Conservation (phyloP, 441 rosid species). For the Jatropha podagrica region DNA sequence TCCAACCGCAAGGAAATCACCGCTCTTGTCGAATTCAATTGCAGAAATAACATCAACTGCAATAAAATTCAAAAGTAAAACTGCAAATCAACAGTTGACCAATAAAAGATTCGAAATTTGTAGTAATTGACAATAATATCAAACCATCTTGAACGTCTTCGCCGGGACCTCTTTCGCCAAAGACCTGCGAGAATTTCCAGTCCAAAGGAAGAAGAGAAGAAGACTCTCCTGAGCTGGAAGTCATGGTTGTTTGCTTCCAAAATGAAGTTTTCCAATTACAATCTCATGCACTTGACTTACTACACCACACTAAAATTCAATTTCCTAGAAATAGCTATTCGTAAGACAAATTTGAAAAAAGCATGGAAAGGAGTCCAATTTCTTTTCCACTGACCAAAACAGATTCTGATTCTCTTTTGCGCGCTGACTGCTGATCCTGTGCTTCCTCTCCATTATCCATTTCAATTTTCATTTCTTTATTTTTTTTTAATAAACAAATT, state of each 20-base stretch:
- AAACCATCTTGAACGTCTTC: slow-evolving; percentile 63
- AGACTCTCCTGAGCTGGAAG: slow-evolving; percentile 17
- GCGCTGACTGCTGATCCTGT: background rate
- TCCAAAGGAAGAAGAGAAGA: slow-evolving; percentile 28
- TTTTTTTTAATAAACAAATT: too few species aligned
- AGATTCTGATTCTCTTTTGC: slow-evolving; percentile 14
- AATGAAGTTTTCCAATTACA: background rate
- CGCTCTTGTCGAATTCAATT: slow-evolving; percentile 54
- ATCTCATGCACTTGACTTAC: background rate
- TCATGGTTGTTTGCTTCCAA: slow-evolving; percentile 7
- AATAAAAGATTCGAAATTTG: too few species aligned
- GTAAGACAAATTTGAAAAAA: too few species aligned
- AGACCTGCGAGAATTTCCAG: slow-evolving; percentile 69
- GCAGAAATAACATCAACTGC: slow-evolving; percentile 55
- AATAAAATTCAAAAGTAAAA: background rate
- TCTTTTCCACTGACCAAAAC: background rate
- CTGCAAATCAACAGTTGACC: background rate
- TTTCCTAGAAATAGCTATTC: background rate
- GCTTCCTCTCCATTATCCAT: slow-evolving; percentile 17
- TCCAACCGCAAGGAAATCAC: slow-evolving; percentile 66
- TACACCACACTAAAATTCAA: too few species aligned
- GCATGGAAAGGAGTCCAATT: background rate
- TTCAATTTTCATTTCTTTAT: background rate
- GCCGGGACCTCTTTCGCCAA: slow-evolving; percentile 54
- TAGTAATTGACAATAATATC: background rate